A percentile compares a stretch with the other conserved stretches of the same genome.
These are phyloP conservation scores for Fusarium illudens DNA, from an alignment of 2,329 filamentous ascomycete genomes.

Conservation along the genomic window DNA sequence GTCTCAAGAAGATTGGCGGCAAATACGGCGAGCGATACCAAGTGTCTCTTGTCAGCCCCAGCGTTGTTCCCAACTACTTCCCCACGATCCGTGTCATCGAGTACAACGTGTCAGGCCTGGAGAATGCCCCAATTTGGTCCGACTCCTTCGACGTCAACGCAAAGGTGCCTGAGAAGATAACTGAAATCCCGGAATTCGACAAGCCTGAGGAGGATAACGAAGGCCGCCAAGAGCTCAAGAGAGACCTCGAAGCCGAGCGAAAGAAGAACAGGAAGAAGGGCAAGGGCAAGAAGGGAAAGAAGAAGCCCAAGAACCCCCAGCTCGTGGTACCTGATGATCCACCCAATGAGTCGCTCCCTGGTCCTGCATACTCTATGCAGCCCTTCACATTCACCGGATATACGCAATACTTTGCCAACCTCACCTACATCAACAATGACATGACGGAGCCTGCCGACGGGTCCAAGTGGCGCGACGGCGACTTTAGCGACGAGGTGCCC, in stretches of 20 bases:
- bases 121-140: slow-evolving; percentile 60
- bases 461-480: slow-evolving; percentile 70
- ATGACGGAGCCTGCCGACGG: slow-evolving; percentile 50
- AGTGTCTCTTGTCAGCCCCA: slow-evolving; percentile 81
- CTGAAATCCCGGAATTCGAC: slow-evolving; percentile 38
- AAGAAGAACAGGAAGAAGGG: slow-evolving; percentile 45
- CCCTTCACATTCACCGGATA: slow-evolving; percentile 80
- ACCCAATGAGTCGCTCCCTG: slow-evolving; percentile 75
- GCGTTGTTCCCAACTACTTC: slow-evolving; percentile 91
- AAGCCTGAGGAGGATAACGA: slow-evolving; percentile 42
- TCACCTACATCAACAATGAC: slow-evolving; percentile 88
- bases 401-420: slow-evolving; percentile 91
- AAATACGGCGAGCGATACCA: slow-evolving; percentile 87
- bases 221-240: slow-evolving; percentile 42
- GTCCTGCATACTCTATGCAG: slow-evolving; percentile 90
- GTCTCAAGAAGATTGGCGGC: slow-evolving; percentile 72
- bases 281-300: slow-evolving; percentile 50
- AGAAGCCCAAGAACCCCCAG: slow-evolving; percentile 66
- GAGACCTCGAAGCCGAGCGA: slow-evolving; percentile 40
- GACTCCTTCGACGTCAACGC: slow-evolving; percentile 42
- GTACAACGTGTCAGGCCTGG: slow-evolving; percentile 87
- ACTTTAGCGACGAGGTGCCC: slow-evolving; percentile 65
- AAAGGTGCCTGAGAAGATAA: slow-evolving; percentile 6
- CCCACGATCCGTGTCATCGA: slow-evolving; percentile 90
- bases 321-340: slow-evolving; percentile 76